A percentile compares a stretch with the other conserved stretches of the same genome.
These are phyloP conservation scores for Nemania sp. DNA, from an alignment of 2,329 filamentous ascomycete species.

Conservation along the genomic window DNA sequence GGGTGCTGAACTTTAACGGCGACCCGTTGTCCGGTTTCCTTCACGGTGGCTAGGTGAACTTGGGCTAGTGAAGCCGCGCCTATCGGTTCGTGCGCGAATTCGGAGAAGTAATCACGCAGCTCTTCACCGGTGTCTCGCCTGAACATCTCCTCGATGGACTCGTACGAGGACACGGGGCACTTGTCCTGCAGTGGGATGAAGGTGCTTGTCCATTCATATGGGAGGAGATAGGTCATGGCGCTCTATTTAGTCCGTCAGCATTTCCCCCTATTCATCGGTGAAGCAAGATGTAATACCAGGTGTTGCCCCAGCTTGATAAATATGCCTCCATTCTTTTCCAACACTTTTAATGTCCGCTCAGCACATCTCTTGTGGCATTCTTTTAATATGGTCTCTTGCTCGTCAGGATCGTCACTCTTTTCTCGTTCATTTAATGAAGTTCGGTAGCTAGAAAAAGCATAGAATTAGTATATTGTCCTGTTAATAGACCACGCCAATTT, in stretches of 20 bases:
- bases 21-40: conserved; percentile 84
- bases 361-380: conserved; percentile 95
- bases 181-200: conserved; percentile 97
- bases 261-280: neutral
- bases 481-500: neutral
- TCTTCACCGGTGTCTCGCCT: conserved; percentile 81
- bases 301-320: conserved; percentile 99
- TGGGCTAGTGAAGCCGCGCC: conserved; percentile 95
- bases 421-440: conserved; percentile 80
- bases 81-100: conserved; percentile 83
- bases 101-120: conserved; percentile 85
- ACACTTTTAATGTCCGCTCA: conserved; percentile 82
- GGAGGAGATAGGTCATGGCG: conserved; percentile 94
- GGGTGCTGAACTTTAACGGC: conserved; percentile 98
- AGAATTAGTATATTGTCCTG: conserved; percentile 25
- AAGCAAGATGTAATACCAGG: conserved; percentile 63
- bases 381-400: conserved; percentile 76
- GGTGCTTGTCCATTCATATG: conserved; percentile 91
- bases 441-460: conserved; percentile 75
- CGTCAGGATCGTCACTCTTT: conserved; percentile 69
- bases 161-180: conserved; percentile 90
- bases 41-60: conserved; percentile 88
- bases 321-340: conserved; percentile 97
- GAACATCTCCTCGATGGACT: conserved; percentile 90
- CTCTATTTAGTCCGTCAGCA: conserved; percentile 63